Base-by-base conservation (phyloP, 257 asterid genomes). In the Penstemon davidsonii region DNA sequence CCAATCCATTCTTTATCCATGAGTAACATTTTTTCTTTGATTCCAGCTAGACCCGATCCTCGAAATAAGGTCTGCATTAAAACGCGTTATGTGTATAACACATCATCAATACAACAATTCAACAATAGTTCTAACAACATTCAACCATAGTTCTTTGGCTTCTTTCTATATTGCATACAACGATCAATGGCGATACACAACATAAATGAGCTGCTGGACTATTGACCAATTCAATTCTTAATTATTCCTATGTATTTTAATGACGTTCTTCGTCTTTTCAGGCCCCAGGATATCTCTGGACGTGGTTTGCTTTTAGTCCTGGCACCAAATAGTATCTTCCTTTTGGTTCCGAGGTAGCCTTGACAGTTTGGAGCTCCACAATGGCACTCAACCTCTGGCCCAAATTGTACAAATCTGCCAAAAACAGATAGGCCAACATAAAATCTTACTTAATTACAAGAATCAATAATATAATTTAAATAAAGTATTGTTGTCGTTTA, bases 331-430 rank as follows among this genome's bases (percentile, higher is more conserved):
- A 75, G 39, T 5, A 70, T 66, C 84, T 84, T 87, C 80, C 77
- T 80, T 80, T 79, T 87, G 41, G 65, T 89, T 53, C 98, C 98
- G 18, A 90, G 87, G 79, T 79, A 85, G 45, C 97, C 95, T 41
- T 78, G 90, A 68, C 98, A 92, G 68, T 81, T 88, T 59, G 82
- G 71, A 75, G 95, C 93, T 70, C 97, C 88, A 49, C 96, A 92
- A 33, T 80, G 86, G 85, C 98, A 92, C 78, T 80, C 81, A 15
- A 90, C 98, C 72, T 90, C 85, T 0, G 93, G 88, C 33, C 98
- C 97, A 33, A 92, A 92, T 44, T 81, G 97, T 68, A 90, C 80
- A 76, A 92, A 92, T 73, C 98, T 92, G 87, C 68, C 38, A 25
- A 15, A 25, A 55, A 39, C 40, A 55, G 11, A 55, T 3, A 18